Conservation (phyloP, 2,329 filamentous ascomycete species). For the Alternaria consortialis region DNA sequence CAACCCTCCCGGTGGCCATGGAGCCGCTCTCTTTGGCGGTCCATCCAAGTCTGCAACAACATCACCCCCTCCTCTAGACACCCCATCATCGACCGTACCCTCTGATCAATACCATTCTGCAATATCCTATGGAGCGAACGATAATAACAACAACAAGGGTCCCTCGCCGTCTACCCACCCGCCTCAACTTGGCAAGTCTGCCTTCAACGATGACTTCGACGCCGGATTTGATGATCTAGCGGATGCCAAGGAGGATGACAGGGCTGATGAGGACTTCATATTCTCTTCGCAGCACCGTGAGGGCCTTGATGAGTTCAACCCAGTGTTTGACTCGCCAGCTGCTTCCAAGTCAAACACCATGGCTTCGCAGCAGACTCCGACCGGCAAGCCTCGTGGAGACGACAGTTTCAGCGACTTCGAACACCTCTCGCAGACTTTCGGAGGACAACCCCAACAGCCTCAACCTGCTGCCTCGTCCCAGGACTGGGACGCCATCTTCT, state of each 20-base stretch:
- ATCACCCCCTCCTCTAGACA: conserved; percentile 51
- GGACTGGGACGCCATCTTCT: conserved; percentile 97
- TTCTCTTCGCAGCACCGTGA: conserved; percentile 70
- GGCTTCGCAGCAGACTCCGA: conserved; percentile 54
- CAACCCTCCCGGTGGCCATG: conserved; percentile 49
- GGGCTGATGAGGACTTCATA: conserved; percentile 81
- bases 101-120: conserved; percentile 56
- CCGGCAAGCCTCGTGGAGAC: conserved; percentile 48
- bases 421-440: conserved; percentile 54
- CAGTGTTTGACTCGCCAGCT: conserved; percentile 76
- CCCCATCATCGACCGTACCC: conserved; percentile 52
- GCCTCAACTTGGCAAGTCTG: conserved; percentile 56
- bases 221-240: conserved; percentile 83
- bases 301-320: conserved; percentile 79
- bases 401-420: conserved; percentile 63
- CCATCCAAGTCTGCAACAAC: conserved; percentile 48
- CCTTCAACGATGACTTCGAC: conserved; percentile 78
- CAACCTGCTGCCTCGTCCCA: conserved; percentile 61
- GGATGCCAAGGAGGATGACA: conserved; percentile 78
- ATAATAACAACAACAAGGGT: conserved; percentile 43
- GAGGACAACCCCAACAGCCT: conserved; percentile 50
- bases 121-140: conserved; percentile 47
- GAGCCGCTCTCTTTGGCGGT: conserved; percentile 53
- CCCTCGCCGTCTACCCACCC: conserved; percentile 41
- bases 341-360: conserved; percentile 60